Conservation (phyloP, 2,329 filamentous ascomycete species). For the Aspergillus pseudoviridinutans region DNA sequence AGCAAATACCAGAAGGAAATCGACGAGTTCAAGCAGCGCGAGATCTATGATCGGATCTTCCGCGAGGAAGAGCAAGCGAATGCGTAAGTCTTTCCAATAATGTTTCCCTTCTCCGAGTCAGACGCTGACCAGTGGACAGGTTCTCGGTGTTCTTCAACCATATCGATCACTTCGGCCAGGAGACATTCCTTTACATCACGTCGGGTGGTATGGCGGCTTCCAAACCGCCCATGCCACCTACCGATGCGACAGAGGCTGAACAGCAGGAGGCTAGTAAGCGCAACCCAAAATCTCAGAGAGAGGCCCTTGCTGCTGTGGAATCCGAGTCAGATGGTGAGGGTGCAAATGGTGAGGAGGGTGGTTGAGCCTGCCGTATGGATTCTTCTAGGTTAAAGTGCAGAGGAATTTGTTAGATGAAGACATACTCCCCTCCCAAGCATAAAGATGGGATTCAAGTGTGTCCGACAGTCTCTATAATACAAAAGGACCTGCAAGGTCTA, state of each 20-base stretch:
- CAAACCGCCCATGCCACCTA: conserved; percentile 30
- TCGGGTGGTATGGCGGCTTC: conserved; percentile 64
- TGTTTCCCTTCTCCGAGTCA: background rate
- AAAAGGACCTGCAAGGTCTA: background rate
- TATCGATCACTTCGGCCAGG: conserved; percentile 68
- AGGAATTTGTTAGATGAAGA: background rate
- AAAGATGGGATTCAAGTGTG: background rate
- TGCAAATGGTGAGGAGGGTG: conserved; percentile 18
- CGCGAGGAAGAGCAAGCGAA: conserved; percentile 82
- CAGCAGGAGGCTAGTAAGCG: conserved; percentile 7
- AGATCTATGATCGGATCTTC: conserved; percentile 92
- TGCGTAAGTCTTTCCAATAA: conserved; percentile 57
- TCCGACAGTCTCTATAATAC: background rate
- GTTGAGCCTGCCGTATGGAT: conserved; percentile 2
- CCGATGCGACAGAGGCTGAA: conserved; percentile 1
- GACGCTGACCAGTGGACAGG: conserved; percentile 36
- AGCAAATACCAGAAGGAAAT: conserved; percentile 72
- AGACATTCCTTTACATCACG: conserved; percentile 71
- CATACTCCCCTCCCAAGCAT: background rate
- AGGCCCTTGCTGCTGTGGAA: conserved; percentile 32
- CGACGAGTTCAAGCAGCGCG: conserved; percentile 80
- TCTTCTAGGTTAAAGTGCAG: background rate
- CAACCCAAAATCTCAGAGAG: conserved; percentile 21
- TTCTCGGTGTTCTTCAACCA: conserved; percentile 78
- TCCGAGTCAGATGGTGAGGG: conserved; percentile 28